Evolutionary conservation across 192 early-diverging fungal genomes (phyloP), one percentile per base, ranked within the genome.

Genomic region (Rhizoclosmatium sp.): DNA sequence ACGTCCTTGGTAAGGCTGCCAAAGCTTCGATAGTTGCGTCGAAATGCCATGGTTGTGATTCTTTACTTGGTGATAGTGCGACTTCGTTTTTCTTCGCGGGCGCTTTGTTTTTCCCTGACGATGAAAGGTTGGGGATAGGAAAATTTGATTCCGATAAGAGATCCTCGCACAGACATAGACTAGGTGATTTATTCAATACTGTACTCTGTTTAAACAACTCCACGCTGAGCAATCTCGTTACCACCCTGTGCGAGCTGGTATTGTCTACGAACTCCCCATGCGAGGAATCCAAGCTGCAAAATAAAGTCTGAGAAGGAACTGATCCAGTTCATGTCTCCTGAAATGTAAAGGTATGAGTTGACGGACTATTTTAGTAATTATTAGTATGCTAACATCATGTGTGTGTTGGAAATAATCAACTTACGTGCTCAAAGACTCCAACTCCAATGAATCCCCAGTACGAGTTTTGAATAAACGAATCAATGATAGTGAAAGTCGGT

Each of bases 401-500:
- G 12, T 58, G 12, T 16, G 0, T 0, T 58, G 21, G 12, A 58
- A 16, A 16, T 16, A 58, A 58, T 16, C 21, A 58, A 58, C 12
- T 58, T 58, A 16, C 21, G 56, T 58, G 56, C 12, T n/a, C 21
- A 58, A 58, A 64, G 0, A 19, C 7, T 16, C 61, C 61, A 21
- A 64, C 61, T 41, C 61, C 61, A 21, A 64, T 64, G 23, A 21
- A 5, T 7, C 10, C 61, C 61, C 61, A 64, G 40, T 64, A 64
- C 21, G 61, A 64, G 21, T 64, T 64, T 64, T 64, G 61, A 41
- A 64, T 64, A 64, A 64, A 64, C 7, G 23, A 21, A 41, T 64
- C 61, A 64, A 64, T 21, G 7, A 64, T 9, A 19, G 23, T 10
- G 40, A 64, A 64, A 64, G 61, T 21, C 10, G 61, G 61, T 39